Conservation (phyloP, 352 stramenopile species). For the Phytophthora hibernalis region DNA sequence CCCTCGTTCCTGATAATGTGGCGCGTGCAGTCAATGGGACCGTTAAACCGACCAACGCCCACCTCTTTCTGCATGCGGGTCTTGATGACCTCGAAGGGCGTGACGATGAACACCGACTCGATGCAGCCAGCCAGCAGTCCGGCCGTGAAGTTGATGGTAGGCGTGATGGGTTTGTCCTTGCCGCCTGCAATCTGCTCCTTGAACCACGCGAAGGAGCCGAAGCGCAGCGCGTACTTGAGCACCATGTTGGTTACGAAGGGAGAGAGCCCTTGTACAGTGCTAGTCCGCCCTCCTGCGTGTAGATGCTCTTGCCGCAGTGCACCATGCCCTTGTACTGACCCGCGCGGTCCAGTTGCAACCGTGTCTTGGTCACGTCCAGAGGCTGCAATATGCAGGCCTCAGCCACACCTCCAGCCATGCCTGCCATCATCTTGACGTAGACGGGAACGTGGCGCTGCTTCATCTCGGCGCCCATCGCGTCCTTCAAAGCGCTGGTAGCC, state of each 20-base stretch:
- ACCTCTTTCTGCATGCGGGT: conserved; percentile 97
- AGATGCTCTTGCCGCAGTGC: conserved; percentile 83
- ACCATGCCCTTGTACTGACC: conserved; percentile 90
- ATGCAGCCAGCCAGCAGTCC: conserved; percentile 94
- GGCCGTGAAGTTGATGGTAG: conserved; percentile 85
- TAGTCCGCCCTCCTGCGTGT: conserved; percentile 70
- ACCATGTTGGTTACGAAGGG: conserved; percentile 92
- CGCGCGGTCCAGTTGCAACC: conserved; percentile 77
- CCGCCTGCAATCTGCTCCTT: conserved; percentile 82
- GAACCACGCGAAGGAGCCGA: conserved; percentile 89
- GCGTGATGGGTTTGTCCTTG: conserved; percentile 75
- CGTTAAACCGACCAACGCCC: conserved; percentile 89
- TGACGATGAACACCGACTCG: conserved; percentile 97
- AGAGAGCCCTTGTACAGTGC: conserved; percentile 89
- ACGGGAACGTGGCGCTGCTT: conserved; percentile 75
- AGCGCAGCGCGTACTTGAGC: conserved; percentile 91
- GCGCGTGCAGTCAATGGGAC: conserved; percentile 92
- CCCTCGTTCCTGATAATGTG: conserved; percentile 95
- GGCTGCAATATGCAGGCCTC: conserved; percentile 87
- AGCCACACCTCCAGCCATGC: conserved; percentile 87
- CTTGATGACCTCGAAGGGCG: conserved; percentile 98
- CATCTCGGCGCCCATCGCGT: conserved; percentile 74
- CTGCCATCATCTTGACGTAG: conserved; percentile 87
- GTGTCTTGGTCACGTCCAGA: conserved; percentile 89
- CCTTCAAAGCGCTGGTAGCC: conserved; percentile 79